A percentile compares a stretch with the other conserved stretches of the same genome.
Evolutionary conservation across 768 basidiomycete species (phyloP).

Genomic region (Xanthoconium stramineum): DNA sequence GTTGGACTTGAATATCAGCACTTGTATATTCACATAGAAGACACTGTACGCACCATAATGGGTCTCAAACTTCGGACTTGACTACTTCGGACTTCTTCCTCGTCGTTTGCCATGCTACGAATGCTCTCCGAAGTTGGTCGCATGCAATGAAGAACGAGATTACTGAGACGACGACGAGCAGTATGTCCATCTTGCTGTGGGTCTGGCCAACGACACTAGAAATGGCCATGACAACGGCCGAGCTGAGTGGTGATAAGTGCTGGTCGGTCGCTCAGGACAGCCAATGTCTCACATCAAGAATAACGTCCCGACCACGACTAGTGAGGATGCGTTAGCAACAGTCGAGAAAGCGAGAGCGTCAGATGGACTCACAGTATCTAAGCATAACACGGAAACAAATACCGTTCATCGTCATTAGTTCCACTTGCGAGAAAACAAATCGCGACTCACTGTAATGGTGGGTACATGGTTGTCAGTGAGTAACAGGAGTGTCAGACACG

Average conservation of each 20-base stretch:
- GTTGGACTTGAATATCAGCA: not conserved
- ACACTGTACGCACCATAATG: not conserved
- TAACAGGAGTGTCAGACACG: not conserved
- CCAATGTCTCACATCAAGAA: constrained; percentile 17
- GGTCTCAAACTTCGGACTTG: constrained; percentile 6
- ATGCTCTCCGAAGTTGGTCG: constrained; percentile 22
- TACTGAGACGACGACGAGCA: constrained; percentile 14
- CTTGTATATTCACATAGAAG: not conserved
- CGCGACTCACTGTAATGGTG: constrained; percentile 18
- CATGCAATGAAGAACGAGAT: constrained; percentile 17
- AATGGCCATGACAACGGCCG: constrained; percentile 17
- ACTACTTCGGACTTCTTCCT: constrained; percentile 8
- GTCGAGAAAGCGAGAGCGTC: not conserved
- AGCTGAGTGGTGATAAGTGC: constrained; percentile 1
- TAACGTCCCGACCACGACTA: constrained; percentile 19
- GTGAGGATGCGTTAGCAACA: not conserved
- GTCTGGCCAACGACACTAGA: constrained; percentile 1
- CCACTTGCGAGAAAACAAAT: not conserved
- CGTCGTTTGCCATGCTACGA: constrained; percentile 13
- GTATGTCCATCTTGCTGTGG: constrained; percentile 16
- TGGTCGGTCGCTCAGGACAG: not conserved
- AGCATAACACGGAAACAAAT: not conserved
- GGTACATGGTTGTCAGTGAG: constrained; percentile 3
- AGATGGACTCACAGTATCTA: constrained; percentile 18
- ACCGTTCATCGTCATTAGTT: not conserved